Conservation (phyloP, 345 rosid genomes). For the Streptanthus diversifolius region DNA sequence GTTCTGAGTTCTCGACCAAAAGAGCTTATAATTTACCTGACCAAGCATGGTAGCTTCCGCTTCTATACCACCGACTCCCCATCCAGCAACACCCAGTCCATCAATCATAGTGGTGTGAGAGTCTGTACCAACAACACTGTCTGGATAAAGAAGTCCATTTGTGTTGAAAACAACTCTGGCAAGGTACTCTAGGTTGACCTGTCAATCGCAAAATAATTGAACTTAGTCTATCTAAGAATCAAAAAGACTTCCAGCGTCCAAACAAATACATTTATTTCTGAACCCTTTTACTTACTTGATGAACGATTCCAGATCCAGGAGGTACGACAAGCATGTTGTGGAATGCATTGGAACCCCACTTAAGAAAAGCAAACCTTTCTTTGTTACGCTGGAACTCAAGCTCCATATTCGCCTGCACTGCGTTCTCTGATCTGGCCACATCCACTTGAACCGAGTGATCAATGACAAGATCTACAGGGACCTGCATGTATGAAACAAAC, state of each 20-base stretch:
- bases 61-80: conserved; percentile 99
- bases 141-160: conserved; percentile 75
- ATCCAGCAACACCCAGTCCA: conserved; percentile 99
- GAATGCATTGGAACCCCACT: conserved; percentile 95
- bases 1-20: background rate
- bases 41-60: conserved; percentile 99
- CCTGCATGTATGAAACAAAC: conserved; percentile 22
- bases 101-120: conserved; percentile 99
- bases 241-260: background rate
- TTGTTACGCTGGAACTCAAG: conserved; percentile 93
- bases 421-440: conserved; percentile 89
- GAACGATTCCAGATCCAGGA: conserved; percentile 99
- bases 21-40: conserved; percentile 52
- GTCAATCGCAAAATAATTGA: background rate
- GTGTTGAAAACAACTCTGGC: conserved; percentile 96
- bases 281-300: conserved; percentile 57
- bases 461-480: conserved; percentile 97
- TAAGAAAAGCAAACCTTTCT: conserved; percentile 95
- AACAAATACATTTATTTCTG: background rate
- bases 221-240: background rate
- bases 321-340: conserved; percentile 98
- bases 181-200: conserved; percentile 97
- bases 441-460: conserved; percentile 99
- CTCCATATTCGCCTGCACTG: conserved; percentile 96
- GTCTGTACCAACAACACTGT: conserved; percentile 98